Base-by-base conservation (phyloP, 306 rosid genomes). In the Corylus avellana region DNA sequence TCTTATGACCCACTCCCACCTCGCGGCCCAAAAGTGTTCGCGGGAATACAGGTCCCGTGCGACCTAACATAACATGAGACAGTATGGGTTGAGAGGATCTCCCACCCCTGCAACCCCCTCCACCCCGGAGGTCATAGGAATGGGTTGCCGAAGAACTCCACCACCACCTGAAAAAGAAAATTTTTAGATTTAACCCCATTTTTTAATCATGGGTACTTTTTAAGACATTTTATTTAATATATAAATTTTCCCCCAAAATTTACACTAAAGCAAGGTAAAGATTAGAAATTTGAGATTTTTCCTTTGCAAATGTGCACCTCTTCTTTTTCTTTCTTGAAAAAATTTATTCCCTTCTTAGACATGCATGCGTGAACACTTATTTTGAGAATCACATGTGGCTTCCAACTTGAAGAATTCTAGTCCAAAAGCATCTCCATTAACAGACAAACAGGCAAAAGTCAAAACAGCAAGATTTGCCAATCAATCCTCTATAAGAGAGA, bases 401-500 rank as follows among this genome's bases (percentile, higher is more conserved):
- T 66, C 4, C 1, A n/a, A 53, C 70, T 14, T 3, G 35, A 59
- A 56, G 62, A 56, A 3, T 59, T 25, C 17, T 20, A 42, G 50
- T 39, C 48, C 50, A 37, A 32, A 64, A 8, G 50, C 25, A 39
- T 8, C 72, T 67, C 50, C 72, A 39, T 39, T 66, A 32, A 64
- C 12, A 59, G 16, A 59, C 59, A 70, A 70, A 42, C 8, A 42
- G 46, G 46, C 7, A 42, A 70, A 68, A 55, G 72, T 42, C 50
- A 69, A 77, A 81, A 46, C 29, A 81, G 73, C 67, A 63, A 74
- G 72, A 83, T 83, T 69, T 80, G 61, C 2, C 61, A 74, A 16
- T 49, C 86, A 77, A 74, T 64, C 49, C 14, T 64, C 32, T 67
- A 76, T 76, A 56, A 76, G 68, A 57, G 72, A 42, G 22, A 54